Evolutionary conservation across 2,329 filamentous ascomycete genomes (phyloP), one percentile per base, ranked within the genome.

Genomic region (Hypomyces rosellus): DNA sequence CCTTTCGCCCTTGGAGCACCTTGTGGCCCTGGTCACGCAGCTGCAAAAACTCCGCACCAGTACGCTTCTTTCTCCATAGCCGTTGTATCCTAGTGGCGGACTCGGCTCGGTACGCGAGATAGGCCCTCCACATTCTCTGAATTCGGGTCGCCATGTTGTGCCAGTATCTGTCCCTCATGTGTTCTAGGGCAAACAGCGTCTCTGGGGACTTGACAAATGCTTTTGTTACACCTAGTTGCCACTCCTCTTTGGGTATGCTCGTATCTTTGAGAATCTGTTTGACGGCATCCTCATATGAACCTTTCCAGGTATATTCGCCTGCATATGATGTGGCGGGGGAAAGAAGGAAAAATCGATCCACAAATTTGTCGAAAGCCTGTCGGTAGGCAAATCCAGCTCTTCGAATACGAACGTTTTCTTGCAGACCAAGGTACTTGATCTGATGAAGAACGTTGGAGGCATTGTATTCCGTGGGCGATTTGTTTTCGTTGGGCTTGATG

Each of bases 401-500:
- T 59, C 93, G 86, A 68, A 99, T 99, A 42, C 93, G 87, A 38
- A 99, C 93, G 77, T 99, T 99, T 71, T 99, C 93, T 68, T 97
- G 92, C n/a, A 99, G 76, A 82, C 93, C 93, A 13, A 99, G 85
- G 63, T 99, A 99, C 66, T 99, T 97, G 78, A 97, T 89, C 67
- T 99, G 93, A 76, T 99, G 93, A 61, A 97, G 77, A 16, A 99
- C 93, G 60, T 97, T 97, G 30, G 84, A 83, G 16, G 81, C 79
- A 60, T 96, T 96, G 69, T 96, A 99, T 65, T 99, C 93, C 11
- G 83, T 85, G 0, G 90, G 86, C 3, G 91, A 96, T 69, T 97
- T 99, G 74, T 96, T 97, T 70, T 99, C 93, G 73, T 99, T 99
- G 2, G 93, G 93, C 71, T 99, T 99, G 74, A 99, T 97, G 1